Evolutionary conservation across 805 yeast species (phyloP).

Genomic region (Myxozyma mucilagina): DNA sequence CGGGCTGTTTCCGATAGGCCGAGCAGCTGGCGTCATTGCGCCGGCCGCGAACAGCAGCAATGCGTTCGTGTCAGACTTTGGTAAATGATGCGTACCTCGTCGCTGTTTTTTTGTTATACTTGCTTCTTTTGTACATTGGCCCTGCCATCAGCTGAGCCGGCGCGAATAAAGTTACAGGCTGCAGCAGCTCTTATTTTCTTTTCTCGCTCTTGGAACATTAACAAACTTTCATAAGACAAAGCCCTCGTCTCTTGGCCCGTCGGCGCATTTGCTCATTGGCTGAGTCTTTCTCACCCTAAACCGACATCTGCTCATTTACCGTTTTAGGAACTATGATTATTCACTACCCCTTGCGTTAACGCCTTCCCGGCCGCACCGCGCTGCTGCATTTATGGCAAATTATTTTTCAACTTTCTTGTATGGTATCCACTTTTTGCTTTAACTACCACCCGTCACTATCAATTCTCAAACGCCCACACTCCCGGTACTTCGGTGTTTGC

Average conservation of each 20-base stretch:
- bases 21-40: too few species aligned
- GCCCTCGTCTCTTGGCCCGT: not conserved
- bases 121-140: too few species aligned
- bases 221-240: too few species aligned
- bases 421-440: not conserved
- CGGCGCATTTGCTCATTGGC: not conserved
- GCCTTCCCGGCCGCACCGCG: not conserved
- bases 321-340: not conserved
- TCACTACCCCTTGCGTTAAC: not conserved
- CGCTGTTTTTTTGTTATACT: too few species aligned
- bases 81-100: too few species aligned
- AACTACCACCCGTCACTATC: not conserved
- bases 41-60: too few species aligned
- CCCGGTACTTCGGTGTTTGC: slow-evolving; percentile 66
- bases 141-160: too few species aligned
- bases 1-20: too few species aligned
- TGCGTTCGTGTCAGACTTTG: too few species aligned
- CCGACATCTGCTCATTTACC: not conserved
- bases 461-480: slow-evolving; percentile 56
- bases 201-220: too few species aligned
- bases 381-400: not conserved
- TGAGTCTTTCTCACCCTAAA: not conserved
- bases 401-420: not conserved
- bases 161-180: too few species aligned
- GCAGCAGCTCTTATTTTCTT: too few species aligned